Base-by-base conservation (phyloP, 345 rosid species). In the Boechera retrofracta region DNA sequence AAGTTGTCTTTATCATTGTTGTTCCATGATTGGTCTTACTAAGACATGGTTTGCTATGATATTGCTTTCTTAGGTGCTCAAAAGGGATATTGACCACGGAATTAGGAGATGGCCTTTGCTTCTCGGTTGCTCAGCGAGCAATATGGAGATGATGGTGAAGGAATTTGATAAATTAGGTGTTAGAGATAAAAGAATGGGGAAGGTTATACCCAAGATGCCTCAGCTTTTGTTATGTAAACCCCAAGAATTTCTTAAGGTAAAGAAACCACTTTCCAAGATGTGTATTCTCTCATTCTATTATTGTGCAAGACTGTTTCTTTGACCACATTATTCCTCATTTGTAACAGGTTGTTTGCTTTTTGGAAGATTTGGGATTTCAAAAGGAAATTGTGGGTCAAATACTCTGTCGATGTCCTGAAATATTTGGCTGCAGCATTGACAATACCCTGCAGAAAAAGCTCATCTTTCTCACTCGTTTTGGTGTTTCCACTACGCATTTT, bases 91-190 rank as follows among this genome's bases (percentile, higher is more conserved):
- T 35, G 87, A 92, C 76, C 82, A 65, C 1, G 95, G 92, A 69
- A 79, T 94, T 63, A 87, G 74, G 82, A 79, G 89, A 75, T 91
- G 91, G 94, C 98, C 98, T 79, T 85, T 80, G 64, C 48, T 94
- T 41, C 75, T 94, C 69, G 98, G 97, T 33, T 89, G 97, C 77
- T 88, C 95, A 71, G 87, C 84, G 28, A 77, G 85, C 74, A 89
- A 87, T 83, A 74, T 91, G 73, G 78, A 83, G 82, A 58, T 84
- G 72, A 88, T 84, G 87, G 76, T 90, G 51, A 86, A 87, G 31
- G 85, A 84, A 53, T 80, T 91, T 70, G 86, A 81, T 63, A 84
- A 82, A 21, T 65, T 90, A 44, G 84, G 80, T 72, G 86, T 91
- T 64, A 77, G 69, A 80, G 77, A 86, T 82, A 87, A 79, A 84